Evolutionary conservation across 169 alveolate species (phyloP).

Genomic region (Plasmodium adleri): DNA sequence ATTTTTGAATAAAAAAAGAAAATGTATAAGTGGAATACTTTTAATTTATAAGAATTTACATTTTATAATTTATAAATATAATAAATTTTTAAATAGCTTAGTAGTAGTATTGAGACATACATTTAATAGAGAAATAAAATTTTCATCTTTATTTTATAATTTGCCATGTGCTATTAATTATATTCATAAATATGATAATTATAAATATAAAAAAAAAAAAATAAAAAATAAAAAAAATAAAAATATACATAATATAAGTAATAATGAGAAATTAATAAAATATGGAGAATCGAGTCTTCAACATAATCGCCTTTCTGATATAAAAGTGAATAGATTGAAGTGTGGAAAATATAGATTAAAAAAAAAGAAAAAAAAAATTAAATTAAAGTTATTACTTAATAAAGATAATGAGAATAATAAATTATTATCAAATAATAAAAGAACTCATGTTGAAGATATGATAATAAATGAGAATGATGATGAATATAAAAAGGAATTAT

Average conservation of each 20-base stretch:
- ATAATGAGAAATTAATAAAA: neutral
- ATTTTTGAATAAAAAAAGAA: conserved; percentile 15
- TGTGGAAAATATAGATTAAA: neutral
- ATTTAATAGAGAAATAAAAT: conserved; percentile 15
- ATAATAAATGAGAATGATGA: neutral
- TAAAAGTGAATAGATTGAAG: too few species aligned
- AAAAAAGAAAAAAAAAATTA: neutral
- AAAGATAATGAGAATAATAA: neutral
- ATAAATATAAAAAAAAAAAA: neutral
- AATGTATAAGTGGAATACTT: conserved; percentile 27
- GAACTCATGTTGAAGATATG: neutral
- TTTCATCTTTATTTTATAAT: conserved; percentile 22
- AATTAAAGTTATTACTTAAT: neutral
- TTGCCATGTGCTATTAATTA: conserved; percentile 15
- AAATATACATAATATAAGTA: neutral
- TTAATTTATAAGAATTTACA: conserved; percentile 41
- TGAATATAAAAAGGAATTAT: neutral
- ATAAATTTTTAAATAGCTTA: conserved; percentile 9
- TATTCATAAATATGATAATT: conserved; percentile 18
- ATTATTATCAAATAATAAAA: neutral
- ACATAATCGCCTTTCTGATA: too few species aligned
- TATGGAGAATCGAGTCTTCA: too few species aligned
- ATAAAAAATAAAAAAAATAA: too few species aligned
- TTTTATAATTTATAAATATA: conserved; percentile 40
- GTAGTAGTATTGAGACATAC: conserved; percentile 34